Evolutionary conservation across 2,329 filamentous ascomycete species (phyloP).

Genomic region (Fusarium incarnatum): DNA sequence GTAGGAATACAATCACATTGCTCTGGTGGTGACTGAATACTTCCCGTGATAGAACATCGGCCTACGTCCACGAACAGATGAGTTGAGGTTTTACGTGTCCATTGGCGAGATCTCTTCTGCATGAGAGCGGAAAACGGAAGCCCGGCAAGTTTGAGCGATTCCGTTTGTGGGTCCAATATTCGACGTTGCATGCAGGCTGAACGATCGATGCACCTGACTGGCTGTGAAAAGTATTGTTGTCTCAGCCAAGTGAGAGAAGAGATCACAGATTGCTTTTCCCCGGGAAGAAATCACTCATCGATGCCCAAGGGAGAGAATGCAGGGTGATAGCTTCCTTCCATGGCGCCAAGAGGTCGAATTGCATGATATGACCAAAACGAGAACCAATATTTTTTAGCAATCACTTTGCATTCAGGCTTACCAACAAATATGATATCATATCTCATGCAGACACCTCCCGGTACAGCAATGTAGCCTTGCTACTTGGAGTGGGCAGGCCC

Average conservation of each 20-base stretch:
- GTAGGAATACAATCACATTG: slow-evolving; percentile 1
- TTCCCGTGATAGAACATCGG: not conserved
- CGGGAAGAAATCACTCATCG: not conserved
- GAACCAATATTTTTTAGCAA: not conserved
- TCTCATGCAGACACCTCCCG: not conserved
- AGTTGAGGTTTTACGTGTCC: no score
- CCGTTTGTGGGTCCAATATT: not conserved
- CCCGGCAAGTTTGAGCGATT: not conserved
- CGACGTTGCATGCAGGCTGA: no score
- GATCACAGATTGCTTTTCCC: not conserved
- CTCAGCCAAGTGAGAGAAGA: not conserved
- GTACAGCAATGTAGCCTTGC: no score
- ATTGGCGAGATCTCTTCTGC: fast-evolving
- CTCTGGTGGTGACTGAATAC: not conserved
- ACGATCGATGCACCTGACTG: not conserved
- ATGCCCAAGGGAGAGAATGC: not conserved
- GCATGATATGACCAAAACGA: not conserved
- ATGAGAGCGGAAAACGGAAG: not conserved
- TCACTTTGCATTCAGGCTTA: not conserved
- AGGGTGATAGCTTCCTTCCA: not conserved
- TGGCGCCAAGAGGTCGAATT: not conserved
- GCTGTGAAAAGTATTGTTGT: not conserved
- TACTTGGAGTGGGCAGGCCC: not conserved
- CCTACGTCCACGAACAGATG: no score
- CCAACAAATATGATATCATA: not conserved